Evolutionary conservation across 768 basidiomycete genomes (phyloP).

Genomic region (Trametes meyenii): DNA sequence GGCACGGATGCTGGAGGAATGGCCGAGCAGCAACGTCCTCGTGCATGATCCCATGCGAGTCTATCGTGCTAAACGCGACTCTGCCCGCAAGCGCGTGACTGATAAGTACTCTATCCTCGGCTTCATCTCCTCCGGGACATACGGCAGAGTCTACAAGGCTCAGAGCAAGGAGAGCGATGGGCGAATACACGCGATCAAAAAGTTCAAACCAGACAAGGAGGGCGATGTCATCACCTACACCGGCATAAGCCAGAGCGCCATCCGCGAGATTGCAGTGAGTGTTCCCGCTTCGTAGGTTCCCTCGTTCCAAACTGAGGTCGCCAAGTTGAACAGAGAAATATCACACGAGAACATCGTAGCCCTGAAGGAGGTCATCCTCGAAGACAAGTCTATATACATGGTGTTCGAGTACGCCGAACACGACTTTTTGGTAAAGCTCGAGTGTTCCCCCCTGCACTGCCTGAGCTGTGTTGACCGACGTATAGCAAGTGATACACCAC

Average conservation of each 20-base stretch:
- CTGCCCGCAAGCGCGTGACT: conserved; percentile 62
- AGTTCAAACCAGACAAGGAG: conserved; percentile 99
- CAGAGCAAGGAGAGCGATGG: conserved; percentile 71
- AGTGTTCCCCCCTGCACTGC: background rate
- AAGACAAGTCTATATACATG: conserved; percentile 99
- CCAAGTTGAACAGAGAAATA: conserved; percentile 85
- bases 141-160: conserved; percentile 98
- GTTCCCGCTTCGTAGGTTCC: background rate
- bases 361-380: conserved; percentile 91
- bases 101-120: conserved; percentile 92
- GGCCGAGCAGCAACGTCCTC: conserved; percentile 37
- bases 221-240: conserved; percentile 95
- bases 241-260: conserved; percentile 96
- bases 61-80: conserved; percentile 81
- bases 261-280: conserved; percentile 92
- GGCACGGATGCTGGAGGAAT: conserved; percentile 31
- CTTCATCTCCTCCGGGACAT: conserved; percentile 98
- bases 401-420: conserved; percentile 99
- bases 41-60: conserved; percentile 79
- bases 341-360: conserved; percentile 90
- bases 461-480: background rate
- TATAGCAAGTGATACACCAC: conserved; percentile 97
- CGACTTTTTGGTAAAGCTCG: conserved; percentile 80
- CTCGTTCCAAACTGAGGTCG: background rate
- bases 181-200: conserved; percentile 93